Evolutionary conservation across 352 stramenopile species (phyloP).

Genomic region (Saprolegnia diclina): DNA sequence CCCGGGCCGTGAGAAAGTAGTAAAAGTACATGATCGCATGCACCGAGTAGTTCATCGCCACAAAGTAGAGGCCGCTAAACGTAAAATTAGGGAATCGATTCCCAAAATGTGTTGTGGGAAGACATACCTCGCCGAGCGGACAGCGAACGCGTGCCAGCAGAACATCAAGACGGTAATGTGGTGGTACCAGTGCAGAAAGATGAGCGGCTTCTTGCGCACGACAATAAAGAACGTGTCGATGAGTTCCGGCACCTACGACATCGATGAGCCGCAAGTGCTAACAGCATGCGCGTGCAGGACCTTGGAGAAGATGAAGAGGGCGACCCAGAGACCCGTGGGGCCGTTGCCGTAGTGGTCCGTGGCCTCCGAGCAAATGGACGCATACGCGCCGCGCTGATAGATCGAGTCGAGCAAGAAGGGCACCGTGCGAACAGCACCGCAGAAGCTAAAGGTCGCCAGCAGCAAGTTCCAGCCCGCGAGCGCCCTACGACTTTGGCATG

Average conservation of each 20-base stretch:
- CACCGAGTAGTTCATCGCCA: constrained; percentile 97
- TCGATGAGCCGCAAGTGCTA: background rate
- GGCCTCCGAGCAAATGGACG: constrained; percentile 71
- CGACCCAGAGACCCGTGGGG: constrained; percentile 69
- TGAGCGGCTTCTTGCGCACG: constrained; percentile 94
- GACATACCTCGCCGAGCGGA: constrained; percentile 56
- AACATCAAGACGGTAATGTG: constrained; percentile 97
- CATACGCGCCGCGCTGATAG: constrained; percentile 68
- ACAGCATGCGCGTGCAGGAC: background rate
- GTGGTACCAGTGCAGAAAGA: constrained; percentile 99
- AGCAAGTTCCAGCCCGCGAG: constrained; percentile 75
- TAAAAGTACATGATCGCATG: constrained; percentile 98
- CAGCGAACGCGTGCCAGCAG: constrained; percentile 95
- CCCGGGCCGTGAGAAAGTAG: constrained; percentile 87
- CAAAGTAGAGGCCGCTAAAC: constrained; percentile 93
- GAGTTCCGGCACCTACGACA: constrained; percentile 77
- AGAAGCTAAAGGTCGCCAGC: constrained; percentile 71
- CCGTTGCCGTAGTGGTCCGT: constrained; percentile 64
- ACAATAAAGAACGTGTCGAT: constrained; percentile 97
- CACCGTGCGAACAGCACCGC: constrained; percentile 62
- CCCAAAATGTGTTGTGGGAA: no score
- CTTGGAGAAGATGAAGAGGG: constrained; percentile 86
- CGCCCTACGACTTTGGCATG: no score
- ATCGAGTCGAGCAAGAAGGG: constrained; percentile 84
- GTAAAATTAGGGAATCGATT: background rate